Percentiles rank a stretch among this genome's conserved stretches.
Evolutionary conservation across 148 eudicot species (phyloP).

Genomic region (Amaranthus cruentus): DNA sequence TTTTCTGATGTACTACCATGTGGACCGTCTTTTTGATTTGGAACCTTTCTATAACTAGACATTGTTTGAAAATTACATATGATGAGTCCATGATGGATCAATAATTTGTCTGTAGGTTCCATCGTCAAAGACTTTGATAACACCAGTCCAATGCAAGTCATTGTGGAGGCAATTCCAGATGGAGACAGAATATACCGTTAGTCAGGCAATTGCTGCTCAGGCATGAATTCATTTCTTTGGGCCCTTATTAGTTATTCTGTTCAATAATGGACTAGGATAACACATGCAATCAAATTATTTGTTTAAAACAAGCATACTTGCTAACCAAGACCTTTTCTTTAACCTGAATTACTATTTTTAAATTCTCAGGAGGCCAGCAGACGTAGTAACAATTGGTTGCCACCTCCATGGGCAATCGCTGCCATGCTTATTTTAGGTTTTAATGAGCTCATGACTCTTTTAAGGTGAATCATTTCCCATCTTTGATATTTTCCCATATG

Average conservation of each 20-base stretch:
- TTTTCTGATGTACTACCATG: too few relatives aligned
- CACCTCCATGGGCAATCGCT: slow-evolving; percentile 98
- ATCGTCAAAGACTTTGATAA: slow-evolving; percentile 71
- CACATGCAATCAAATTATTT: background rate
- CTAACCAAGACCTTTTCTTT: background rate
- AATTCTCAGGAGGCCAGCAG: slow-evolving; percentile 83
- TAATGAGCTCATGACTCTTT: slow-evolving; percentile 95
- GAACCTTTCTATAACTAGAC: background rate
- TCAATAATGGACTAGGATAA: too few relatives aligned
- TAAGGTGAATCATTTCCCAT: slow-evolving; percentile 46
- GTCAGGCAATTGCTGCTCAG: slow-evolving; percentile 98
- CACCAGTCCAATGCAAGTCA: slow-evolving; percentile 95
- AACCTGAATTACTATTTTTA: background rate
- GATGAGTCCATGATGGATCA: background rate
- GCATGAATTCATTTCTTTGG: slow-evolving; percentile 32
- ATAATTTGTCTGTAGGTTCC: slow-evolving; percentile 51
- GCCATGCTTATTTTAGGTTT: slow-evolving; percentile 82
- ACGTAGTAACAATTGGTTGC: slow-evolving; percentile 91
- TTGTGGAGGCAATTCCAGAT: slow-evolving; percentile 91
- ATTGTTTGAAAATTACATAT: background rate
- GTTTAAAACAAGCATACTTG: background rate
- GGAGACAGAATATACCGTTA: slow-evolving; percentile 93
- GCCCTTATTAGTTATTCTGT: slow-evolving; percentile 5
- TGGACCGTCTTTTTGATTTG: too few relatives aligned
- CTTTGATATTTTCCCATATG: background rate